These are phyloP conservation scores for Candida stauntonica DNA, from an alignment of 805 yeast genomes.

Conservation along the genomic window DNA sequence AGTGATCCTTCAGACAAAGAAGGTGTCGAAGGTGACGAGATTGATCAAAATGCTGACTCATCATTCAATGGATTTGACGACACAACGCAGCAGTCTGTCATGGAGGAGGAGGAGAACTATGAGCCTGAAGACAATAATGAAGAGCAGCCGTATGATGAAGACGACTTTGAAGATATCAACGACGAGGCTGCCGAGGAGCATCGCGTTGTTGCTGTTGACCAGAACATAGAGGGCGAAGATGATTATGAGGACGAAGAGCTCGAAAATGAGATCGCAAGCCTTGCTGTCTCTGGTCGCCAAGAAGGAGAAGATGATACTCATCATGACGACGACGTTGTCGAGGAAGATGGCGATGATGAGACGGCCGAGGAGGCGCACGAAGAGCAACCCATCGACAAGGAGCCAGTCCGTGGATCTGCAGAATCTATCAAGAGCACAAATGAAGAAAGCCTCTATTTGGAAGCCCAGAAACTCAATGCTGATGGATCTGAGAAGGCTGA, in stretches of 20 bases:
- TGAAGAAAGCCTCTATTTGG: slow-evolving; percentile 13
- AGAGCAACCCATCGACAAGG: background rate
- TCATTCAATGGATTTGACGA: slow-evolving; percentile 8
- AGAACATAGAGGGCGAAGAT: too few species aligned
- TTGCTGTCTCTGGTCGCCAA: slow-evolving; percentile 1
- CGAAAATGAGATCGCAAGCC: slow-evolving; percentile 1
- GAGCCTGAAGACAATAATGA: slow-evolving; percentile 6
- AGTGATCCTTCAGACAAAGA: background rate
- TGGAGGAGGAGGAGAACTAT: slow-evolving; percentile 3
- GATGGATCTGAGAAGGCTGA: slow-evolving; percentile 11
- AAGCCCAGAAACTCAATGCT: slow-evolving; percentile 10
- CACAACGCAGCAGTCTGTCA: slow-evolving; percentile 1
- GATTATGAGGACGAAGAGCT: too few species aligned
- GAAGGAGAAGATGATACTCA: slow-evolving; percentile 1
- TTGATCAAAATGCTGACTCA: slow-evolving; percentile 1
- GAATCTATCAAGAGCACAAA: slow-evolving; percentile 10
- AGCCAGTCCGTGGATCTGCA: background rate
- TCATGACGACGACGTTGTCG: too few species aligned
- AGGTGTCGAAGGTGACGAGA: slow-evolving; percentile 2
- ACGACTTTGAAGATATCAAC: slow-evolving; percentile 1
- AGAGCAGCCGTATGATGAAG: background rate
- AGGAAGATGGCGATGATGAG: background rate
- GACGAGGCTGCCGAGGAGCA: background rate
- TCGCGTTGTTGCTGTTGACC: too few species aligned
- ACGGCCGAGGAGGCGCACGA: slow-evolving; percentile 6